These are phyloP conservation scores for Aspergillus floridensis DNA, from an alignment of 2,329 filamentous ascomycete genomes.

Conservation along the genomic window DNA sequence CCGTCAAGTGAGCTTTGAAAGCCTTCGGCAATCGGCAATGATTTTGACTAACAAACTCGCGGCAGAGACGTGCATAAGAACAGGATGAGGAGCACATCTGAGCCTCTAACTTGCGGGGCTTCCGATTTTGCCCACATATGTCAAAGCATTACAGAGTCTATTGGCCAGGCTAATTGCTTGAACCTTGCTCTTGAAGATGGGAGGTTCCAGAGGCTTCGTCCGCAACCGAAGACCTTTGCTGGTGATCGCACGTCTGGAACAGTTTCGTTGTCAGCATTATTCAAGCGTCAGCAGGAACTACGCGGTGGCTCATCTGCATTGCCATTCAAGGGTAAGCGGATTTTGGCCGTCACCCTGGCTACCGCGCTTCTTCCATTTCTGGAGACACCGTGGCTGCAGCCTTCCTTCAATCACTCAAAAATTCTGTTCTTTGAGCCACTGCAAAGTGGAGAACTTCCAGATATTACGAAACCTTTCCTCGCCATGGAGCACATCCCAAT, in stretches of 20 bases:
- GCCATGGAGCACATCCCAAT: conserved; percentile 11
- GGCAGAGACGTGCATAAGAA: conserved; percentile 1
- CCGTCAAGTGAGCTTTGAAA: conserved; percentile 12
- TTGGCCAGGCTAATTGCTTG: conserved; percentile 14
- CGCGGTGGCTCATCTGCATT: conserved; percentile 7
- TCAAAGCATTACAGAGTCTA: conserved; percentile 14
- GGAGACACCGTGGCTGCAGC: conserved; percentile 14
- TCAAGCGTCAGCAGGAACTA: conserved; percentile 14
- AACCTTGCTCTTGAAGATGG: conserved; percentile 11
- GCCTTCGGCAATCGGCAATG: conserved; percentile 1
- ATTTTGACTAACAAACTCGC: background rate
- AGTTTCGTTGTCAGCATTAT: conserved; percentile 15
- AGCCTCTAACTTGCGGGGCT: background rate
- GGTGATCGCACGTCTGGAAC: conserved; percentile 4
- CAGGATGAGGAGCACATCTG: conserved; percentile 5
- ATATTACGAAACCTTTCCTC: conserved; percentile 15
- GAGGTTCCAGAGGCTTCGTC: conserved; percentile 12
- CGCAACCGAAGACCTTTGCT: conserved; percentile 14
- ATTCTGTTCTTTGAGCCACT: conserved; percentile 13
- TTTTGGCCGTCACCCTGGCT: conserved; percentile 13
- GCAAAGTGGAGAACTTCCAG: conserved; percentile 13
- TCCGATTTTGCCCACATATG: conserved; percentile 14
- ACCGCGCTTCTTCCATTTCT: conserved; percentile 13
- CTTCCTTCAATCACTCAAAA: conserved; percentile 15
- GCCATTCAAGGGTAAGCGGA: conserved; percentile 14